Evolutionary conservation across 2,329 filamentous ascomycete genomes (phyloP), one percentile per base, ranked within the genome.

Genomic region (Ophidiomyces ophidiicola): DNA sequence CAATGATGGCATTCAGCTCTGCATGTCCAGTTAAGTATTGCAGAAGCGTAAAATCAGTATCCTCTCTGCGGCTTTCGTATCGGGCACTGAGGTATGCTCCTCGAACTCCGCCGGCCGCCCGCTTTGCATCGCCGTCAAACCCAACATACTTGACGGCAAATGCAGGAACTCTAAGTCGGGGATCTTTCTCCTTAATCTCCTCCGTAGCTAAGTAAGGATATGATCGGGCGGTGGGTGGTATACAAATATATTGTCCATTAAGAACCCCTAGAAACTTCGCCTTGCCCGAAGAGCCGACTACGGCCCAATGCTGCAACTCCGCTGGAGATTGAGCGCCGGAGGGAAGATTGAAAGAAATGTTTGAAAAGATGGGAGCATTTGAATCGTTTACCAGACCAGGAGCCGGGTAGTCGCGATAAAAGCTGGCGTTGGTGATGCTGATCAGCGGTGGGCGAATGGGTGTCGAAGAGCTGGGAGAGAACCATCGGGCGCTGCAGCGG

Each of bases 101-200:
- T n/a, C 75, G 57, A 4, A 60, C 57, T 10, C 61, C 62, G 8
- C 59, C 61, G 45, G 55, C 57, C 62, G 34, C 68, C 62, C 52
- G 53, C 4, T 70, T 70, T 18, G 76, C 71, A 49, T 87, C 82
- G 2, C 76, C 77, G 53, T 85, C 82, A 53, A 96, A 96, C 0
- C 90, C 88, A 6, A 96, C 86, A 66, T 94, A 88, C 50, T 80
- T 78, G 42, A 98, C 80, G 0, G 85, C 85, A 47, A 70, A 69
- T 8, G 68, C 67, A 0, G 81, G 75, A 37, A 67, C 71, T 31
- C 73, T 70, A 33, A 82, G 58, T 15, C 59, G 53, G 39, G 56
- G 60, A 46, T 67, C 68, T 50, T 63, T 69, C 4, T 53, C 44
- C 2, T 72, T 63, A 5, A 84, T 70, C 4, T 71, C 68, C 33